Percentiles rank a stretch among this genome's conserved stretches.
Evolutionary conservation across 352 stramenopile genomes (phyloP).

Genomic region (Globisporangium solare): DNA sequence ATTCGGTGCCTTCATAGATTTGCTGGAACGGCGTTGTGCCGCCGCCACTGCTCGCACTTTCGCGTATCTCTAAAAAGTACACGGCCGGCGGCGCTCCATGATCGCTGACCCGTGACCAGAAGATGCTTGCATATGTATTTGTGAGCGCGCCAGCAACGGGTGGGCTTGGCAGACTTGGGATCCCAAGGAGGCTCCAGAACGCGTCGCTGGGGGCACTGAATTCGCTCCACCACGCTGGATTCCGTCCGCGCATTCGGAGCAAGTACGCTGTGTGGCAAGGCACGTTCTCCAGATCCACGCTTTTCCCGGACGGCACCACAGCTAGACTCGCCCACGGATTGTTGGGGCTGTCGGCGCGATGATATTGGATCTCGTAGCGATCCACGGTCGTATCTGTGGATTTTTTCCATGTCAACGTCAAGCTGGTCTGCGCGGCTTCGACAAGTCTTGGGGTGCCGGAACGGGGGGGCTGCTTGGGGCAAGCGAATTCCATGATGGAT

Average conservation of each 20-base stretch:
- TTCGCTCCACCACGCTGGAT: conserved; percentile 66
- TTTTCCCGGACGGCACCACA: conserved; percentile 28
- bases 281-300: conserved; percentile 37
- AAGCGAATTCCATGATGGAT: conserved; percentile 57
- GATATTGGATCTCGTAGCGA: conserved; percentile 71
- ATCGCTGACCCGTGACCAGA: conserved; percentile 55
- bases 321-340: conserved; percentile 44
- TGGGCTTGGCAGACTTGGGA: conserved; percentile 32
- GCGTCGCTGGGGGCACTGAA: conserved; percentile 45
- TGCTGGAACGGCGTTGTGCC: conserved; percentile 19
- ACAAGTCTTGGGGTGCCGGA: conserved; percentile 40
- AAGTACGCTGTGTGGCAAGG: conserved; percentile 44
- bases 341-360: conserved; percentile 37
- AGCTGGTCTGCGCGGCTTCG: conserved; percentile 40
- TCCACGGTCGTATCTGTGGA: conserved; percentile 59
- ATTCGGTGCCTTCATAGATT: conserved; percentile 64
- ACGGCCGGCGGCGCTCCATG: conserved; percentile 56
- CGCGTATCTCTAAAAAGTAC: conserved; percentile 56
- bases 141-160: conserved; percentile 50
- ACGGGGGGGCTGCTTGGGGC: conserved; percentile 32
- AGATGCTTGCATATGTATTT: conserved; percentile 70
- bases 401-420: conserved; percentile 59
- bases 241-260: conserved; percentile 62
- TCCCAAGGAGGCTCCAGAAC: conserved; percentile 56
- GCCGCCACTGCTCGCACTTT: conserved; percentile 13